Evolutionary conservation across 768 basidiomycete species (phyloP).

Genomic region (Phylloporus sp.): DNA sequence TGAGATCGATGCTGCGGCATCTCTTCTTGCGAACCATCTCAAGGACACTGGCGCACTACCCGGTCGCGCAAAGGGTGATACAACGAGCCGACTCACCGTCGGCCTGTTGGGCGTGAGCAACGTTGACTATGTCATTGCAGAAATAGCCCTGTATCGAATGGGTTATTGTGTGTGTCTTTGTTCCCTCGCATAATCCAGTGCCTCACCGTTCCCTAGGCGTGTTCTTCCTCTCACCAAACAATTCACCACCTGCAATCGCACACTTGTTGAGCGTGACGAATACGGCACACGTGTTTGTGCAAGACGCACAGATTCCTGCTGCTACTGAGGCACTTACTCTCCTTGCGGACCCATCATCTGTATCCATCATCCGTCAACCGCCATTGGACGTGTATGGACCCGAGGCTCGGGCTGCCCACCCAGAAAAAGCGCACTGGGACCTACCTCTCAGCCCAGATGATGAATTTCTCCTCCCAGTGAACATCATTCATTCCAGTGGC

Average conservation of each 20-base stretch:
- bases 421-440: conserved; percentile 24
- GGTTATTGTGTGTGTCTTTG: conserved; percentile 25
- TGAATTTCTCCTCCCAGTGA: conserved; percentile 19
- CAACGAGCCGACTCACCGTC: conserved; percentile 22
- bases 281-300: conserved; percentile 22
- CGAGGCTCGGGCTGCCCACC: conserved; percentile 9
- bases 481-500: conserved; percentile 27
- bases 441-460: conserved; percentile 19
- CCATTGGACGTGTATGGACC: conserved; percentile 13
- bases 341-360: conserved; percentile 19
- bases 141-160: conserved; percentile 29
- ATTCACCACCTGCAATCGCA: conserved; percentile 45
- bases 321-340: conserved; percentile 15
- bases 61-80: conserved; percentile 23
- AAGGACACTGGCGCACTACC: conserved; percentile 16
- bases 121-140: conserved; percentile 25
- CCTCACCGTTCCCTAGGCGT: conserved; percentile 12
- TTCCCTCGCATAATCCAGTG: not conserved
- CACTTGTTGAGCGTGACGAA: conserved; percentile 36
- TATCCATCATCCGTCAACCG: conserved; percentile 23
- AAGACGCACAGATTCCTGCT: conserved; percentile 11
- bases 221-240: conserved; percentile 41
- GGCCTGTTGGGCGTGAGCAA: conserved; percentile 26
- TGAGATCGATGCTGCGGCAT: conserved; percentile 24
- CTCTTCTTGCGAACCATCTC: conserved; percentile 25